Conservation (phyloP, 139 green algal species). For the Trebouxia sp. region DNA sequence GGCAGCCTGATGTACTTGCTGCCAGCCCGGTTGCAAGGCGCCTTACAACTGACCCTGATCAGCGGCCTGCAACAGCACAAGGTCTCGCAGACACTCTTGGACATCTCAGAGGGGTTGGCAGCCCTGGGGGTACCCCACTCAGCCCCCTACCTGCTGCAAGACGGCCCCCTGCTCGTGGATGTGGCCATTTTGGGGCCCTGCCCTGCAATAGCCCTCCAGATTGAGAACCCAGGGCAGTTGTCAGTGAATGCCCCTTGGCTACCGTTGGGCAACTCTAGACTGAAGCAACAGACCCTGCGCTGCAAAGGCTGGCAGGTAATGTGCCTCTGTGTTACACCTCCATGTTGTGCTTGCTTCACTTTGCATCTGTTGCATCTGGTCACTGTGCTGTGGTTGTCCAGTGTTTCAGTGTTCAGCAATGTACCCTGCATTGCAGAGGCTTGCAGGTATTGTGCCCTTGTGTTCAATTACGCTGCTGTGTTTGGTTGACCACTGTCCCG, state of each 20-base stretch:
- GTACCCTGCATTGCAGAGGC: slow-evolving; percentile 17
- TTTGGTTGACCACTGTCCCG: too few relatives aligned
- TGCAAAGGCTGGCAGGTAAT: slow-evolving; percentile 33
- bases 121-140: slow-evolving; percentile 14
- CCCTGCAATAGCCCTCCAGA: slow-evolving; percentile 36
- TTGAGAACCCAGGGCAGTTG: slow-evolving; percentile 34
- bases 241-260: slow-evolving; percentile 36
- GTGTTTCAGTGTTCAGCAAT: too few relatives aligned
- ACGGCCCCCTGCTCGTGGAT: slow-evolving; percentile 33
- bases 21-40: slow-evolving; percentile 35
- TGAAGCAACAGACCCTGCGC: slow-evolving; percentile 35
- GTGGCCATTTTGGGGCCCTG: slow-evolving; percentile 24
- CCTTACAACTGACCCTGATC: slow-evolving; percentile 7
- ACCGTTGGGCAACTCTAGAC: slow-evolving; percentile 35
- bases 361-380: too few relatives aligned
- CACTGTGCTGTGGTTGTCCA: too few relatives aligned
- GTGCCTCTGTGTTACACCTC: too few relatives aligned
- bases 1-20: slow-evolving; percentile 28
- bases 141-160: slow-evolving; percentile 28
- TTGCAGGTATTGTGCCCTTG: slow-evolving; percentile 39
- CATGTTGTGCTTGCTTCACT: too few relatives aligned
- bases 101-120: slow-evolving; percentile 31
- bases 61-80: slow-evolving; percentile 26
- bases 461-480: too few relatives aligned
- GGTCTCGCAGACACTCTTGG: neutral